Evolutionary conservation across 2,329 filamentous ascomycete genomes (phyloP), one percentile per base, ranked within the genome.

Genomic region (Triangularia setosa): DNA sequence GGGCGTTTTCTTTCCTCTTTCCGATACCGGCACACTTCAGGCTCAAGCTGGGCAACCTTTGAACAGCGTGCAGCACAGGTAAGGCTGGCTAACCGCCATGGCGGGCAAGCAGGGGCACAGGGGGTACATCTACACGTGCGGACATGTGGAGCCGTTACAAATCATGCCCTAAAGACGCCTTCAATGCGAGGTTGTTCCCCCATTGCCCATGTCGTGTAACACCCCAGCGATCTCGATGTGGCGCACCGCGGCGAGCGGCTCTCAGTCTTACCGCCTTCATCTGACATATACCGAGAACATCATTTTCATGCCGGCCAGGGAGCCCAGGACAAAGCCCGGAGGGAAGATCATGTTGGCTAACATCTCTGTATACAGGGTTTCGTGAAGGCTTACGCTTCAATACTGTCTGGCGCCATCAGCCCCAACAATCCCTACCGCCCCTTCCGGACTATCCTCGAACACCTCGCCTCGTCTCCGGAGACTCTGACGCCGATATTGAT

Each of bases 301-400:
- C 35, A 40, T 14, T 18, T 4, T 40, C 35, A 9, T 4, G 14
- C 35, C 35, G 16, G 5, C 30, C 30, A 33, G n/a, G 35, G n/a
- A 35, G 18, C 35, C 27, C 25, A 52, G 21, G 23, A 28, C 23
- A 53, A 52, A 56, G 35, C 57, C 59, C 61, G 62, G 61, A 57
- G 55, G 44, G 60, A 44, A 18, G 53, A 58, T 33, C 11, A n/a
- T 23, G 40, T 60, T 65, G 52, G 12, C 52, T 55, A 18, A 65
- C 58, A 59, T 35, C n/a, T 44, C 7, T 4, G 60, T 58, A 6
- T n/a, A 70, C 68, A 82, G 74, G 88, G 89, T 9, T 90, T 91
- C 70, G 81, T 87, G 2, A 76, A 80, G 62, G 88, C 88, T 1
- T 91, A 91, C 75, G 76, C 75, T 24, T 81, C 84, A 67, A 91